Base-by-base conservation (phyloP, 768 basidiomycete genomes). In the Kwoniella sp. region DNA sequence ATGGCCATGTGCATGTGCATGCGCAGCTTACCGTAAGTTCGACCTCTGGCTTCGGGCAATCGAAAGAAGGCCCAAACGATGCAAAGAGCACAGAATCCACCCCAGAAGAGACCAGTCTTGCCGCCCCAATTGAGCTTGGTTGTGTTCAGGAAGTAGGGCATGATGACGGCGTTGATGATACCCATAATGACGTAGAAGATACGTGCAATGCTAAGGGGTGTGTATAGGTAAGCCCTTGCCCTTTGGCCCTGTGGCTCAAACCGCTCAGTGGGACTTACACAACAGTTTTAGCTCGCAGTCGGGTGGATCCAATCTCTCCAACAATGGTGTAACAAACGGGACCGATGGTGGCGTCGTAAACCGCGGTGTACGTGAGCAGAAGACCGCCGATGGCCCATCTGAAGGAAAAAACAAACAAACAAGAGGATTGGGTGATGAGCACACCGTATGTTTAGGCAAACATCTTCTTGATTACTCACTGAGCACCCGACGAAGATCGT, bases 311-410 rank as follows among this genome's bases (percentile, higher is more conserved):
- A 7, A 68, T 67, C 55, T 76, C 77, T 27, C 67, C 65, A 25
- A 74, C 71, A 40, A 78, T 67, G 49, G 52, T 62, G 67, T 74
- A 77, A 21, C 65, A 65, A 8, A 73, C 36, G 22, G 74, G 77
- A 10, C 73, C 74, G 54, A 78, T 59, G 36, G 74, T 68, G 22
- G 63, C 53, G 59, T 74, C 69, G 55, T 71, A 73, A 10, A 74
- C 55, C 44, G 77, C 74, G 55, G 79, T 80, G 59, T 78, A 78
- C 58, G 69, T 58, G 36, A 82, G 66, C 25, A 82, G 68, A 6
- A 81, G 56, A 12, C 66, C 63, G 8, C 81, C 81, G 25, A 78
- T 71, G 1, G 72, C 81, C 72, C 73, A 78, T 37, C 50, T 52
- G 13, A 22, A n/a, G 22, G n/a, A 3, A 12, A 21, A 46, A 7